Evolutionary conservation across 2,329 filamentous ascomycete genomes (phyloP), one percentile per base, ranked within the genome.

Genomic region (Arthrobotrys megalospora): DNA sequence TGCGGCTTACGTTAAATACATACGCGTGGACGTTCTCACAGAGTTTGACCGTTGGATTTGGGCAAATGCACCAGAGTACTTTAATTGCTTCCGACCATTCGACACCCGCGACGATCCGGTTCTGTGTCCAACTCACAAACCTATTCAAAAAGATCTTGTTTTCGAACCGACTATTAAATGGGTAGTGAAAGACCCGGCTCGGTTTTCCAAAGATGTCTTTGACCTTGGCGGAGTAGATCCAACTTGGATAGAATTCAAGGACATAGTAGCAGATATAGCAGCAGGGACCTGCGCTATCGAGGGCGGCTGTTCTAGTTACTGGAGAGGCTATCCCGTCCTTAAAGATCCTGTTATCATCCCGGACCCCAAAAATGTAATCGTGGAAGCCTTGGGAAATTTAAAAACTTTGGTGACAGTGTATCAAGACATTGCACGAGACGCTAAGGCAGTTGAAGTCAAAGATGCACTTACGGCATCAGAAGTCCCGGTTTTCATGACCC

Each of bases 401-500:
- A 21, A 50, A n/a, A 24, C n/a, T 19, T n/a, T 53, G 2, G 43
- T 36, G 21, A 24, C n/a, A 24, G 50, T 32, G 2, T 45, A 34
- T 11, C 41, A 21, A 19, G 52, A 71, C 47, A 47, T 47, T 28
- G 55, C 43, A 19, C 34, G 38, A 6, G 55, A 63, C 6, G 68
- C 14, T n/a, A 38, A 36, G 14, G 32, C 43, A 12, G 19, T n/a
- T n/a, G 48, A 69, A n/a, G 38, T 58, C 7, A n/a, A 8, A 7
- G 65, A 69, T 34, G 41, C 45, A 4, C 21, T 53, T 8, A 47
- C 48, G 2, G 65, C 68, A 1, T 63, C 68, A 8, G 68, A 64
- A 19, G 6, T 71, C 8, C 55, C 55, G 14, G 68, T 71, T 8
- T 71, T 64, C 16, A 71, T 71, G 43, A 50, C 55, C 6, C 38